These are phyloP conservation scores for Cladosporium sp. DNA, from an alignment of 2,329 filamentous ascomycete genomes.

Conservation along the genomic window DNA sequence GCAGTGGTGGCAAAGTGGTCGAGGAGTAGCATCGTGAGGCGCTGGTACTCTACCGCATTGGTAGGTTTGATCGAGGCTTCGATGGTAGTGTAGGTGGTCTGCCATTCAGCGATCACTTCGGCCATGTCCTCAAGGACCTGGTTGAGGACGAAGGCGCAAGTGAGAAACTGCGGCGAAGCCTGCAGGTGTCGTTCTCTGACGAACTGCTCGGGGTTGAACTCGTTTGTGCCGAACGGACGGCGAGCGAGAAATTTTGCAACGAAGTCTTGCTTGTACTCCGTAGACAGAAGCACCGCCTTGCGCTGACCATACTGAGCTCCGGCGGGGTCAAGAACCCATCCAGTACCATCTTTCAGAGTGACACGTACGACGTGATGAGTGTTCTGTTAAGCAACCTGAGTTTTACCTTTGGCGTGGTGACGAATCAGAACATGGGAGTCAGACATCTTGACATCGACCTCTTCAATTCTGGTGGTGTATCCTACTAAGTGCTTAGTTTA, in stretches of 20 bases:
- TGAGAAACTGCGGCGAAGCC: too few relatives aligned
- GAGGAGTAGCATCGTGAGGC: too few relatives aligned
- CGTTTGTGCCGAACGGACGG: background rate
- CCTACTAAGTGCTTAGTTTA: background rate
- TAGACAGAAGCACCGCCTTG: slow-evolving; percentile 13
- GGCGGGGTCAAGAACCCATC: slow-evolving; percentile 22
- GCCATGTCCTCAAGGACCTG: too few relatives aligned
- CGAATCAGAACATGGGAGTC: background rate
- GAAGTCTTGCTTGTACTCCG: slow-evolving; percentile 10
- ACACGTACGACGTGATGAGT: slow-evolving; percentile 20
- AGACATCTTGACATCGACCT: background rate
- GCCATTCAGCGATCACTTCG: too few relatives aligned
- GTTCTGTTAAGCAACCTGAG: too few relatives aligned
- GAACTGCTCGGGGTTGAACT: background rate
- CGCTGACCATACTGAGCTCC: slow-evolving; percentile 24
- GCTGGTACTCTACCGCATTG: too few relatives aligned
- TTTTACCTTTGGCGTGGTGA: background rate
- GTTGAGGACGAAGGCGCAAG: too few relatives aligned
- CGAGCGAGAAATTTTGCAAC: background rate
- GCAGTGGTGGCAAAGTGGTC: too few relatives aligned
- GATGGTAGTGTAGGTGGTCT: too few relatives aligned
- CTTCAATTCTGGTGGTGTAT: background rate
- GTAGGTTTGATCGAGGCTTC: too few relatives aligned
- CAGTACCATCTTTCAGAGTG: slow-evolving; percentile 15
- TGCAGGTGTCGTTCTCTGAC: background rate